phyloP scores from a whole-genome alignment of 148 eudicot species.

The Rhododendron simsii region DNA sequence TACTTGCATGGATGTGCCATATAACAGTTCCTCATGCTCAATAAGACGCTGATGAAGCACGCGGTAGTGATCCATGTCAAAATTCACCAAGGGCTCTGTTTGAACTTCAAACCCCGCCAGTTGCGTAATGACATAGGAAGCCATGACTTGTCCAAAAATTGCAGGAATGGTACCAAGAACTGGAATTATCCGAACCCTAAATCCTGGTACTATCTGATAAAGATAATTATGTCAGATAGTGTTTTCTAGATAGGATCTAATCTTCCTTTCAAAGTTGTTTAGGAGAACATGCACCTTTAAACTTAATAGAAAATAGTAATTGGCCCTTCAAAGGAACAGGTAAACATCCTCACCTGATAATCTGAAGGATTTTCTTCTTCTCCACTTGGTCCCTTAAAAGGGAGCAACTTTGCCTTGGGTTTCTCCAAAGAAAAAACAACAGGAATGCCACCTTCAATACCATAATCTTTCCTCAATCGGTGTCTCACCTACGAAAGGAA shows the following conservation, averaged over 20 bases:
- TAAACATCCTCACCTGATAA: constrained; percentile 67
- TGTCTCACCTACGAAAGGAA: constrained; percentile 69
- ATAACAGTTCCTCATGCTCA: constrained; percentile 88
- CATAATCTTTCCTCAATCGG: constrained; percentile 78
- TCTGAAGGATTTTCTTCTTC: constrained; percentile 95
- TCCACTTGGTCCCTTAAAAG: constrained; percentile 81
- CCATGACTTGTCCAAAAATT: constrained; percentile 96
- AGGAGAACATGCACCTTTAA: not conserved
- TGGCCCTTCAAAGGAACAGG: not conserved
- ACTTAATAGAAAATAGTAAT: not conserved
- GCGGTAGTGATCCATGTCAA: constrained; percentile 82
- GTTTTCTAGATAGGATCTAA: not conserved
- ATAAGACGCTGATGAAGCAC: constrained; percentile 89
- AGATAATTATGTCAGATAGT: not conserved
- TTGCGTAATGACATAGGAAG: constrained; percentile 82
- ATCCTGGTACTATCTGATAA: constrained; percentile 90
- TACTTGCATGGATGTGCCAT: constrained; percentile 72
- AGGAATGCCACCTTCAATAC: constrained; percentile 98
- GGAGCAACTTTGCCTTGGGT: constrained; percentile 95
- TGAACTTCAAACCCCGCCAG: constrained; percentile 79
- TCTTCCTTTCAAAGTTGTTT: not conserved
- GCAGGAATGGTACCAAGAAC: constrained; percentile 96
- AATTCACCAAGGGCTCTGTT: constrained; percentile 82
- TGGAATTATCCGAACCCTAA: constrained; percentile 94
- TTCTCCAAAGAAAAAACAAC: constrained; percentile 95